Evolutionary conservation across 2,329 filamentous ascomycete genomes (phyloP), one percentile per base, ranked within the genome.

Genomic region (Verticillium dahliae): DNA sequence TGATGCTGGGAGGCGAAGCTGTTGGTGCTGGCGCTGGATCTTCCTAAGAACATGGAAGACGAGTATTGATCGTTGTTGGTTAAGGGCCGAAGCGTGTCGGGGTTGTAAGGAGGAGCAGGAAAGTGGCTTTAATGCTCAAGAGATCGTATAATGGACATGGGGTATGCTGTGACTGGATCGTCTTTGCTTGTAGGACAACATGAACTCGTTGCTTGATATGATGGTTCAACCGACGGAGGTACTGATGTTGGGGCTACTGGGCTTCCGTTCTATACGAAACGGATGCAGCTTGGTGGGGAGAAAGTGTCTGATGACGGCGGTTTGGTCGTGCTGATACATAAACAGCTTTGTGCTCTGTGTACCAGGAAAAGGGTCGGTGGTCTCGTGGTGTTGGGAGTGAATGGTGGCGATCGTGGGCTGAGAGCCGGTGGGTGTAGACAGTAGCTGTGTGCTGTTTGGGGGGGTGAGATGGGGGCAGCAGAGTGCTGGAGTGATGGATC

Each of bases 311-410:
- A 91, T 92, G 88, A 92, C 88, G 90, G 90, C 87, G 87, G 86
- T 86, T 75, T 84, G 77, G 88, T 90, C 90, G 91, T 91, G 90
- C 91, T 92, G 92, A 97, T 96, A 96, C 92, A 96, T 96, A 96
- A 90, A 96, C 92, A 90, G 64, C 64, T 65, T 38, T 61, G 61
- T 65, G 63, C 38, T 45, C 35, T 27, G 31, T 59, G 58, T 63
- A 63, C 61, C 60, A 60, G 45, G 55, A 50, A 65, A 60, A 60
- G 61, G 62, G 57, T 61, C 56, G 59, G 60, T 64, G n/a, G 31
- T 55, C 45, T 59, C 45, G 15, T 38, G 10, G 45, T 37, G 45
- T 52, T 52, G 45, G 58, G 22, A 38, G 45, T 38, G 58, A 54
- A n/a, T 31, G 57, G 35, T 35, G 33, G 7, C 18, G 31, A 60